A percentile compares a stretch with the other conserved stretches of the same genome.
Conservation (phyloP, 345 rosid species). For the Angophora floribunda region DNA sequence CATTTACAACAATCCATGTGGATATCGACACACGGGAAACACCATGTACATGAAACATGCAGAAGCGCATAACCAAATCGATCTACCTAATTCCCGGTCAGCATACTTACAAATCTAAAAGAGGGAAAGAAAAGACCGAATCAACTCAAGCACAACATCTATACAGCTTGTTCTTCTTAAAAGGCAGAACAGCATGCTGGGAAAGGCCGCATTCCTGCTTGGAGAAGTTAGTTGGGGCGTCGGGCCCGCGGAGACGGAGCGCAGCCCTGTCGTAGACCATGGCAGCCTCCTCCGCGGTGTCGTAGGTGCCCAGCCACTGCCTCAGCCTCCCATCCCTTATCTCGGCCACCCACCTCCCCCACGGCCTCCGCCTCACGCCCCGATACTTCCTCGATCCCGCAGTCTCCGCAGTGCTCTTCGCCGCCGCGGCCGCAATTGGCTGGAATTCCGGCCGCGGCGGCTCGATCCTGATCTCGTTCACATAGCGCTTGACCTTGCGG, state of each 20-base stretch:
- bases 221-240: constrained; percentile 25
- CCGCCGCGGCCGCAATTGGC: neutral
- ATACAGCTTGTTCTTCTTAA: constrained; percentile 18
- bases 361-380: constrained; percentile 33
- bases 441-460: neutral
- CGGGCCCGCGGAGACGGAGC: constrained; percentile 15
- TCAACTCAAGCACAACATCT: constrained; percentile 7
- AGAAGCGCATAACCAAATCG: neutral
- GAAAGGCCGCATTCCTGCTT: constrained; percentile 8
- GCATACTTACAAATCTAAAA: neutral
- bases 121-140: neutral
- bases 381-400: constrained; percentile 14
- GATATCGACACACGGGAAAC: neutral
- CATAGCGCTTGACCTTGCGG: constrained; percentile 14
- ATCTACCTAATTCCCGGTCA: neutral
- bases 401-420: neutral
- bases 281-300: constrained; percentile 37
- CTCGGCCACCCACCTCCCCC: constrained; percentile 42
- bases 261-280: constrained; percentile 25
- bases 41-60: neutral
- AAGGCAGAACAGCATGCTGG: constrained; percentile 2
- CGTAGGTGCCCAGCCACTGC: constrained; percentile 26
- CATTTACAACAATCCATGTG: neutral
- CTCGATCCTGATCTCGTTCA: constrained; percentile 17
- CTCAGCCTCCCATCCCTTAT: constrained; percentile 23